phyloP scores from a whole-genome alignment of 2,329 filamentous ascomycete species.

The Lasiodiplodia sp. region DNA sequence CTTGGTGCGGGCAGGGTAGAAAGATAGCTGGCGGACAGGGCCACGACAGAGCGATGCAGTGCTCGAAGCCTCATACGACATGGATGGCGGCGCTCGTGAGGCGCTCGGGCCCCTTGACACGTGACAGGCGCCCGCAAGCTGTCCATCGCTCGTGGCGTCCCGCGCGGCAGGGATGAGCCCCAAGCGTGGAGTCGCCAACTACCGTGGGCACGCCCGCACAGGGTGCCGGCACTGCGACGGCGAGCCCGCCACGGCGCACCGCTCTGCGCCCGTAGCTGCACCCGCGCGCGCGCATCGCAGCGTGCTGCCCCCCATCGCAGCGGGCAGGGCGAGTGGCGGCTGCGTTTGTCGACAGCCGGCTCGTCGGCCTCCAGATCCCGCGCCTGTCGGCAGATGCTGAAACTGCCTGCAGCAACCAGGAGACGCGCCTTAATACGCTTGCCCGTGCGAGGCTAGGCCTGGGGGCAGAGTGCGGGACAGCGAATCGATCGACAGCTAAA shows the following conservation, averaged over 20 bases:
- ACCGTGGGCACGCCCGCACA: background rate
- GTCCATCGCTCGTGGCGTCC: slow-evolving; percentile 9
- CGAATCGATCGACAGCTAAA: slow-evolving; percentile 24
- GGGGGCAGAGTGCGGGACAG: slow-evolving; percentile 24
- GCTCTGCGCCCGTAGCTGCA: background rate
- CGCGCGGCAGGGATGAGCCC: background rate
- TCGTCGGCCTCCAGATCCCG: slow-evolving; percentile 12
- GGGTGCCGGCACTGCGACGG: background rate
- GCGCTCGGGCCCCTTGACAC: background rate
- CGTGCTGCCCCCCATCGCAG: background rate
- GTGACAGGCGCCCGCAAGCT: background rate
- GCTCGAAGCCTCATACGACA: slow-evolving; percentile 21
- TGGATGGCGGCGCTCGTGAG: slow-evolving; percentile 5
- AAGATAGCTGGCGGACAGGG: slow-evolving; percentile 5
- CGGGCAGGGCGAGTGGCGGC: background rate
- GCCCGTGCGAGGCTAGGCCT: slow-evolving; percentile 15
- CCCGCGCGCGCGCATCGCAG: background rate
- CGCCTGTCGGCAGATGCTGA: slow-evolving; percentile 24
- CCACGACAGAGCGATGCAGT: slow-evolving; percentile 9
- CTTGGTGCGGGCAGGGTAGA: slow-evolving; percentile 15
- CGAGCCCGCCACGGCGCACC: background rate
- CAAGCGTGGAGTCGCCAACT: background rate
- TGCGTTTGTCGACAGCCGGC: background rate
- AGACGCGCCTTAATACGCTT: slow-evolving; percentile 17
- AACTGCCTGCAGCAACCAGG: slow-evolving; percentile 20